Evolutionary conservation across 306 rosid genomes (phyloP), one percentile per base, ranked within the genome.

Genomic region (Morella rubra): DNA sequence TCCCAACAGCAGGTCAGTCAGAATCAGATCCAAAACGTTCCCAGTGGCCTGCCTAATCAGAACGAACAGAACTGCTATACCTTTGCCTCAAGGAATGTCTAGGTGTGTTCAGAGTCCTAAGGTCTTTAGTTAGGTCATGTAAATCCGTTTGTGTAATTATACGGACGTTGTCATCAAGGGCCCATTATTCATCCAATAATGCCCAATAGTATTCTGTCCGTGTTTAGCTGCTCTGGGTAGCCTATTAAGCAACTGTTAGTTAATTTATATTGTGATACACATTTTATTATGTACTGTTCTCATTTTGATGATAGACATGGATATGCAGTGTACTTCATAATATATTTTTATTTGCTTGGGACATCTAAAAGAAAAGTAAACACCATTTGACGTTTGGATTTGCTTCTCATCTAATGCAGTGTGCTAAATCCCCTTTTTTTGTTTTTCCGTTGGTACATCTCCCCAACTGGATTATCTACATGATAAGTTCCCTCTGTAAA

Each of bases 61-160:
- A n/a, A 74, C 85, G 16, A 92, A 82, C 90, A 89, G 73, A 87
- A 77, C 84, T 54, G 84, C 95, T 16, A 84, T 79, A 66, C 91
- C 97, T 75, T 89, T 95, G 90, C 99, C 99, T 71, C 98, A 80
- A 86, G 99, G 98, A 89, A 75, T 88, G 86, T 95, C 97, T 92
- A 95, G 99, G 99, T 95, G 84, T 89, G 97, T 95, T 85, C 90
- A 85, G 97, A 87, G 93, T 83, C 87, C 85, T 87, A 88, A 86
- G 89, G 88, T 87, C 84, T 85, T 87, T 79, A 75, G 81, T 81
- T 80, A 84, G 89, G 84, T 85, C 66, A 37, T 82, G 84, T 81
- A 80, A 85, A 79, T 81, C 59, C 67, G 61, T 81, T 83, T 69
- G 74, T 77, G 75, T 86, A 74, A 81, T 81, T 80, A 73, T 66